Percentiles rank a stretch among this genome's conserved stretches.
Conservation (phyloP, 495 filamentous ascomycete genomes). For the Thermothielavioides terrestris region DNA sequence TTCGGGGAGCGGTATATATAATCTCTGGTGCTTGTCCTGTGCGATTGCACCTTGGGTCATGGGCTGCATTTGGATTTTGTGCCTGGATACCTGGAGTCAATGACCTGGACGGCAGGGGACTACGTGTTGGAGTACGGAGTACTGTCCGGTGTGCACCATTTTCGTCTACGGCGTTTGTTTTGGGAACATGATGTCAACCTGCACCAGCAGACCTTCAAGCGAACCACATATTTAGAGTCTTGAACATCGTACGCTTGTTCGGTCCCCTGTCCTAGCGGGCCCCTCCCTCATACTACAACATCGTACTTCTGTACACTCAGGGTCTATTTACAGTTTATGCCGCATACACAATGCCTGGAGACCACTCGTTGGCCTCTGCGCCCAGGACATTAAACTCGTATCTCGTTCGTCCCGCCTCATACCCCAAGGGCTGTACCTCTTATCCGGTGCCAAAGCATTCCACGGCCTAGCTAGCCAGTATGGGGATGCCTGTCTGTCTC, state of each 20-base stretch:
- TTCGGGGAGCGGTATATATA: slow-evolving; percentile 17
- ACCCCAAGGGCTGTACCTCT: too few relatives aligned
- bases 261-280: not conserved
- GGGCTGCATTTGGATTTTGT: not conserved
- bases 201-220: too few relatives aligned
- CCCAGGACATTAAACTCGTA: not conserved
- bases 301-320: not conserved
- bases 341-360: not conserved
- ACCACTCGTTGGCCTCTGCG: not conserved
- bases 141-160: not conserved
- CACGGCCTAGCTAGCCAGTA: too few relatives aligned
- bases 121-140: not conserved
- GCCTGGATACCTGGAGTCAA: not conserved
- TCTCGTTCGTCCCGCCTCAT: not conserved
- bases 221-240: too few relatives aligned
- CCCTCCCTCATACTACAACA: not conserved
- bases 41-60: not conserved
- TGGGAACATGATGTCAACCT: not conserved
- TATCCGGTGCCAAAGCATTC: too few relatives aligned
- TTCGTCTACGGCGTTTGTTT: not conserved
- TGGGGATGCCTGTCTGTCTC: too few relatives aligned
- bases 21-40: not conserved
- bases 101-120: not conserved
- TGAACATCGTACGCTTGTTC: not conserved
- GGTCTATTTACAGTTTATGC: not conserved